A percentile compares a stretch with the other conserved stretches of the same genome.
Evolutionary conservation across 768 basidiomycete species (phyloP).

Genomic region (Hericium alpestre): DNA sequence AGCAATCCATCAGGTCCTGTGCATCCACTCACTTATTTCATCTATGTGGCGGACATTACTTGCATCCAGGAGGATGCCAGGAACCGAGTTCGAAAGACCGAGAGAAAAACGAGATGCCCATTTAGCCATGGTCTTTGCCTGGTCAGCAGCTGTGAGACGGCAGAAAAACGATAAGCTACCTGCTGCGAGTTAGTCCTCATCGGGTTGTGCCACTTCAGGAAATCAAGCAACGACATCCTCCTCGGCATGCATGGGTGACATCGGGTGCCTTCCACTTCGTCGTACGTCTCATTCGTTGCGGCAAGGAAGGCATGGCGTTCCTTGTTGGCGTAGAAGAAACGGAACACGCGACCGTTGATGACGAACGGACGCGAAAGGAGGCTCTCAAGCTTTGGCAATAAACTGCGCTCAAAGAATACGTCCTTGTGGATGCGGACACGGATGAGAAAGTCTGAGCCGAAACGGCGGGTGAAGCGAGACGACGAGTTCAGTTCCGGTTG

Average conservation of each 20-base stretch:
- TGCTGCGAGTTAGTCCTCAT: conserved; percentile 36
- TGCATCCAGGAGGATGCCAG: conserved; percentile 33
- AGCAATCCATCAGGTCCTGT: not conserved
- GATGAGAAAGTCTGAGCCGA: conserved; percentile 50
- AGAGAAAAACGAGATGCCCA: conserved; percentile 52
- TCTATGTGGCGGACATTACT: conserved; percentile 27
- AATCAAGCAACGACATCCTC: conserved; percentile 30
- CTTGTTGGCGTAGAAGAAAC: conserved; percentile 47
- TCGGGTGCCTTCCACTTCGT: not conserved
- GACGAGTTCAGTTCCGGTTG: conserved; percentile 44
- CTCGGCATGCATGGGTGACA: not conserved
- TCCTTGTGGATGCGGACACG: conserved; percentile 34
- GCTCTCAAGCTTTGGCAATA: conserved; percentile 7
- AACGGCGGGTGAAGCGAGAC: conserved; percentile 44
- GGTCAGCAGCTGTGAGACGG: not conserved
- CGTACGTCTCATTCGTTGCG: conserved; percentile 38
- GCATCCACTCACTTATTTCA: conserved; percentile 37
- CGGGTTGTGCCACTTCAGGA: conserved; percentile 48
- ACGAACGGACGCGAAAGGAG: conserved; percentile 37
- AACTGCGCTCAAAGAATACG: conserved; percentile 18
- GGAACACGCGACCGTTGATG: conserved; percentile 42
- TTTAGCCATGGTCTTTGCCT: conserved; percentile 46
- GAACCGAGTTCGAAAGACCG: conserved; percentile 54
- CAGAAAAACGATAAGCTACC: conserved; percentile 23
- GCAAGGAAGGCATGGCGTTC: conserved; percentile 46